Evolutionary conservation across 371 early-diverging fungal species (phyloP).

Genomic region (Rhizopus delemar): DNA sequence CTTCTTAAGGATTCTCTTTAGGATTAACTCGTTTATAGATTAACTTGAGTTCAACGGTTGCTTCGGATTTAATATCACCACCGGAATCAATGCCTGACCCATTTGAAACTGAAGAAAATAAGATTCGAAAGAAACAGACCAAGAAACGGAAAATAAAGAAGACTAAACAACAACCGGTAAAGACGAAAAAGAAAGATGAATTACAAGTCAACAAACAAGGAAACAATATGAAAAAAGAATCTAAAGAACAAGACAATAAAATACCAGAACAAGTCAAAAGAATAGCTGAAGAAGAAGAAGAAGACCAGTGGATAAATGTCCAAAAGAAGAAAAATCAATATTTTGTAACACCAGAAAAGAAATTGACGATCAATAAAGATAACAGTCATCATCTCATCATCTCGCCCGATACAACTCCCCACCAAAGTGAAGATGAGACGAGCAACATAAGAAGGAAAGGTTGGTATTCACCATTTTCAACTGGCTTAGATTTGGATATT

Average conservation of each 20-base stretch:
- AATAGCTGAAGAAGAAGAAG: constrained; percentile 7
- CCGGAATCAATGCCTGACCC: neutral
- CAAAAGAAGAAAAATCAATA: neutral
- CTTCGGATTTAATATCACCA: neutral
- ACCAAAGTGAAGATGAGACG: neutral
- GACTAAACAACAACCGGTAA: neutral
- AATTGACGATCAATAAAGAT: neutral
- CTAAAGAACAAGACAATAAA: neutral
- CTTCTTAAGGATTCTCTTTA: constrained; percentile 2
- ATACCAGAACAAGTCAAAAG: no score
- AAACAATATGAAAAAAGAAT: constrained; percentile 4
- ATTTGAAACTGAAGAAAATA: neutral
- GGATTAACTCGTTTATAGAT: constrained; percentile 5
- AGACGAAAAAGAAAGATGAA: constrained; percentile 10
- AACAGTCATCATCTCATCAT: neutral
- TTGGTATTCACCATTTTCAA: constrained; percentile 42
- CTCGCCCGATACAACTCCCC: constrained; percentile 1
- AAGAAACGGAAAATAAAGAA: constrained; percentile 5
- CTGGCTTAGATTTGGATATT: constrained; percentile 36
- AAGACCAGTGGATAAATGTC: constrained; percentile 3
- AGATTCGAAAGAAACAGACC: neutral
- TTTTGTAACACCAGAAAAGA: neutral
- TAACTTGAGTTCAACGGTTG: neutral
- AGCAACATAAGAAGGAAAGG: constrained; percentile 6
- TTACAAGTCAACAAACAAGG: neutral